Percentiles rank a stretch among this genome's conserved stretches.
Evolutionary conservation across 768 basidiomycete species (phyloP).

Genomic region (Russula dissimulans): DNA sequence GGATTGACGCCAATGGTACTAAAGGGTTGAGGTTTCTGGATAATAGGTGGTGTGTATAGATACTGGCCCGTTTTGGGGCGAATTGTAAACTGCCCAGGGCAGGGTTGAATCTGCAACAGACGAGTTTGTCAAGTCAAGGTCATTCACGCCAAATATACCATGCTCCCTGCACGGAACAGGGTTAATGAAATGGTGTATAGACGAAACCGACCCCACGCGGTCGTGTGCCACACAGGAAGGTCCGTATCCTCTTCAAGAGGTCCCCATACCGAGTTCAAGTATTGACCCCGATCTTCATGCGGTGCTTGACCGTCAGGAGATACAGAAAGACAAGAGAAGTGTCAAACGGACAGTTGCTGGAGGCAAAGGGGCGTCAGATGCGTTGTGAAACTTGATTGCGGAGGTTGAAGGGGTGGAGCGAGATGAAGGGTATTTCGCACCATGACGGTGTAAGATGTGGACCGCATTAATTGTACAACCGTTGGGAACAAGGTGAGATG

Average conservation of each 20-base stretch:
- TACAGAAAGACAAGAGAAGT: background rate
- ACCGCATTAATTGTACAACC: constrained; percentile 40
- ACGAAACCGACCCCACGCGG: constrained; percentile 30
- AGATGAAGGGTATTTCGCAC: constrained; percentile 35
- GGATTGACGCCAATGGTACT: constrained; percentile 29
- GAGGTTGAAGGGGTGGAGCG: constrained; percentile 24
- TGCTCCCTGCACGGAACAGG: constrained; percentile 21
- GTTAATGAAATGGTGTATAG: background rate
- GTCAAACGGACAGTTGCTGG: constrained; percentile 28
- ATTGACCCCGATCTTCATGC: constrained; percentile 36
- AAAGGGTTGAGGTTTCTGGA: constrained; percentile 27
- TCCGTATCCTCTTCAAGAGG: constrained; percentile 33
- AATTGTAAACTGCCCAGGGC: constrained; percentile 33
- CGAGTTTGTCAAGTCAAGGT: background rate
- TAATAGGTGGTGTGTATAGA: constrained; percentile 34
- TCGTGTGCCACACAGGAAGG: constrained; percentile 44
- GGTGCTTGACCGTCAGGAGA: background rate
- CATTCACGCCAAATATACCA: constrained; percentile 28
- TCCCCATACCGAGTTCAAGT: constrained; percentile 40
- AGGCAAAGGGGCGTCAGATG: constrained; percentile 42
- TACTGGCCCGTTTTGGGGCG: constrained; percentile 33
- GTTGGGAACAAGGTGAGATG: constrained; percentile 38
- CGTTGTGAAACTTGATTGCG: constrained; percentile 33
- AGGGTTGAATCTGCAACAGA: background rate
- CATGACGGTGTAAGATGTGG: constrained; percentile 34